Percentiles rank a stretch among this genome's conserved stretches.
These are phyloP conservation scores for Gilbertella persicaria DNA, from an alignment of 371 early-diverging fungal genomes.

Conservation along the genomic window DNA sequence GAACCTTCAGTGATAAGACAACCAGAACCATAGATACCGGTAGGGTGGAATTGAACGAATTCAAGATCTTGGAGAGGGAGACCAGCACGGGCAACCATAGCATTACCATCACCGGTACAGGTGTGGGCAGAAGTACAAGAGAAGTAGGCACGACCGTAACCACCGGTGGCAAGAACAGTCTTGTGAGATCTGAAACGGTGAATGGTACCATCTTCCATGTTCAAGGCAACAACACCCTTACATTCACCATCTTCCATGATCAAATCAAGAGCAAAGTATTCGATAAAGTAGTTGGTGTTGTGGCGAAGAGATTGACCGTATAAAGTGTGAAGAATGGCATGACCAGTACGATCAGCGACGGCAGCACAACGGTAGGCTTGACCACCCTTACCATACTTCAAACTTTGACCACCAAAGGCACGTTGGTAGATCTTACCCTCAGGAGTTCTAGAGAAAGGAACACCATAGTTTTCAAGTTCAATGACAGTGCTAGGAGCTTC, in stretches of 20 bases:
- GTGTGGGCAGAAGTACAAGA: conserved; percentile 98
- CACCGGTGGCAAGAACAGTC: conserved; percentile 97
- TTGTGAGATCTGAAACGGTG: conserved; percentile 98
- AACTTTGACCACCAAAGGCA: conserved; percentile 96
- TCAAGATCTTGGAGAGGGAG: conserved; percentile 95
- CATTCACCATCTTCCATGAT: conserved; percentile 98
- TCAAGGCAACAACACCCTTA: conserved; percentile 94
- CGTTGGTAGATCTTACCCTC: conserved; percentile 98
- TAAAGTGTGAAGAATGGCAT: conserved; percentile 95
- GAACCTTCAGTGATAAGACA: conserved; percentile 98
- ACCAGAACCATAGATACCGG: conserved; percentile 97
- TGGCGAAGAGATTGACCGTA: conserved; percentile 96
- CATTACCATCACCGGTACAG: conserved; percentile 98
- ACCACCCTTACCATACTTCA: conserved; percentile 94
- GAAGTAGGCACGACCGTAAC: conserved; percentile 98
- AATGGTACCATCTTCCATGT: conserved; percentile 97
- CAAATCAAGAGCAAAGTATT: conserved; percentile 98
- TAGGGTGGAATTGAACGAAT: conserved; percentile 98
- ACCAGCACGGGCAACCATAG: conserved; percentile 91
- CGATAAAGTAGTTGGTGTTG: conserved; percentile 96
- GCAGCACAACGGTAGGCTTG: conserved; percentile 98
- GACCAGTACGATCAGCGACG: conserved; percentile 99
- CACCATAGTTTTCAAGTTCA: conserved; percentile 97
- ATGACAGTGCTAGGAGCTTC: conserved; percentile 96
- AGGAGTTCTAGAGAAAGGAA: conserved; percentile 96